phyloP scores from a whole-genome alignment of 768 basidiomycete genomes.

The Agrocybe praecox region DNA sequence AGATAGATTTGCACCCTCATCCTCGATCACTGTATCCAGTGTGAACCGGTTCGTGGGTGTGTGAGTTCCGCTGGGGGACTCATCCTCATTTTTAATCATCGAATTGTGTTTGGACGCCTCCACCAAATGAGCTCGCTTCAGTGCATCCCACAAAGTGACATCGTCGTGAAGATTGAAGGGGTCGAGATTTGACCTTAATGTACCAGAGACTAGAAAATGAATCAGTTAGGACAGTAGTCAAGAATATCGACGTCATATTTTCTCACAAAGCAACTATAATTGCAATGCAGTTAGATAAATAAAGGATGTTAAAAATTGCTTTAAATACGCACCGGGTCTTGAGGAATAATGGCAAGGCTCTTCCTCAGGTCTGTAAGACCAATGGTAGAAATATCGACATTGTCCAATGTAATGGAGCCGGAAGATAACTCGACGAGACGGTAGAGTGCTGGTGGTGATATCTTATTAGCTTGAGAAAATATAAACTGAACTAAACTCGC shows the following conservation, averaged over 20 bases:
- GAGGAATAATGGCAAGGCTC: slow-evolving; percentile 79
- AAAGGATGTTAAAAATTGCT: slow-evolving; percentile 5
- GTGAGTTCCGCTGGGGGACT: slow-evolving; percentile 39
- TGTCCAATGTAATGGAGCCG: slow-evolving; percentile 81
- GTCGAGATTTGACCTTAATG: slow-evolving; percentile 85
- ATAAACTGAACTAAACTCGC: slow-evolving; percentile 28
- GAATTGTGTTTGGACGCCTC: slow-evolving; percentile 45
- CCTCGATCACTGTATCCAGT: slow-evolving; percentile 82
- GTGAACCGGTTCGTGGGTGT: slow-evolving; percentile 67
- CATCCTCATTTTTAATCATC: slow-evolving; percentile 26
- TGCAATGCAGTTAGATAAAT: slow-evolving; percentile 8
- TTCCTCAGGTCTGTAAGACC: slow-evolving; percentile 75
- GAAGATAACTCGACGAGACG: slow-evolving; percentile 79
- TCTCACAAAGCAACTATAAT: slow-evolving; percentile 49
- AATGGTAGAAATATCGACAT: slow-evolving; percentile 79
- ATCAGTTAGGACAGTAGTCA: not conserved
- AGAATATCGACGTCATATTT: not conserved
- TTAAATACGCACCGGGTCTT: slow-evolving; percentile 63
- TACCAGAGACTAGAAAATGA: slow-evolving; percentile 62
- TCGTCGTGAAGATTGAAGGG: slow-evolving; percentile 86
- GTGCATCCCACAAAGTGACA: slow-evolving; percentile 82
- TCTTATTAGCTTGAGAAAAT: not conserved
- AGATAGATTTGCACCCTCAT: slow-evolving; percentile 84
- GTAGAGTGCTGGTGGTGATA: slow-evolving; percentile 64
- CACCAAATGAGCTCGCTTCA: slow-evolving; percentile 83